phyloP scores from a whole-genome alignment of 2,329 filamentous ascomycete species.

The Botrytis porri region DNA sequence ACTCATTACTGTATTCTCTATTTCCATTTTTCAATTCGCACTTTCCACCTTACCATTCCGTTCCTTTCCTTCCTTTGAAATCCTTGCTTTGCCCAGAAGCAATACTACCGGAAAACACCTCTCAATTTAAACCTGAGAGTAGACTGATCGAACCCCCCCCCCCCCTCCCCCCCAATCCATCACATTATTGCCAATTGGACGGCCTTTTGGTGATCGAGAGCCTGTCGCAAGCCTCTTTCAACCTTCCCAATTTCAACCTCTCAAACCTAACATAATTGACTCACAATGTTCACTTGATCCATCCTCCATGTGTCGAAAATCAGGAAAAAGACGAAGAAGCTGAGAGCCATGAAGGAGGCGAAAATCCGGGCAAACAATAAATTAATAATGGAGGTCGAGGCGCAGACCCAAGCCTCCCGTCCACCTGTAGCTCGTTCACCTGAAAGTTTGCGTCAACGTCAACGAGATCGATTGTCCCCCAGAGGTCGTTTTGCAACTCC shows the following conservation, averaged over 20 bases:
- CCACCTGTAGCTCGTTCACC: constrained; percentile 26
- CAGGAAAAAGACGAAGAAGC: constrained; percentile 25
- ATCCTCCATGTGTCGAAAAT: constrained; percentile 32
- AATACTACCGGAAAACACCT: not conserved
- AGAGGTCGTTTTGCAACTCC: constrained; percentile 34
- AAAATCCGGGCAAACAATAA: constrained; percentile 13
- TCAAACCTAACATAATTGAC: not conserved
- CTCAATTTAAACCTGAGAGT: not conserved
- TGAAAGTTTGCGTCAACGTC: constrained; percentile 38
- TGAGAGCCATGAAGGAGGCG: constrained; percentile 20
- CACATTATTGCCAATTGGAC: constrained; percentile 14
- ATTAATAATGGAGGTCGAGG: constrained; percentile 19
- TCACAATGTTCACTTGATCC: constrained; percentile 2
- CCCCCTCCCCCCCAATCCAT: no score
- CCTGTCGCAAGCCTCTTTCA: constrained; percentile 17
- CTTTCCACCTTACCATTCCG: not conserved
- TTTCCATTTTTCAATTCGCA: not conserved
- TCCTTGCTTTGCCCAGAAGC: not conserved
- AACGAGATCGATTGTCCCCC: constrained; percentile 38
- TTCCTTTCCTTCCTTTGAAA: not conserved
- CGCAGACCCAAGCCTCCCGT: constrained; percentile 16
- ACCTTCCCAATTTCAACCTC: constrained; percentile 3
- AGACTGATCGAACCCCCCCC: not conserved
- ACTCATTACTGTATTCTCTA: constrained; percentile 1
- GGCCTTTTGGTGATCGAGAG: constrained; percentile 7